A percentile compares a stretch with the other conserved stretches of the same genome.
These are phyloP conservation scores for Entomortierella lignicola DNA, from an alignment of 192 early-diverging fungal species.

Conservation along the genomic window DNA sequence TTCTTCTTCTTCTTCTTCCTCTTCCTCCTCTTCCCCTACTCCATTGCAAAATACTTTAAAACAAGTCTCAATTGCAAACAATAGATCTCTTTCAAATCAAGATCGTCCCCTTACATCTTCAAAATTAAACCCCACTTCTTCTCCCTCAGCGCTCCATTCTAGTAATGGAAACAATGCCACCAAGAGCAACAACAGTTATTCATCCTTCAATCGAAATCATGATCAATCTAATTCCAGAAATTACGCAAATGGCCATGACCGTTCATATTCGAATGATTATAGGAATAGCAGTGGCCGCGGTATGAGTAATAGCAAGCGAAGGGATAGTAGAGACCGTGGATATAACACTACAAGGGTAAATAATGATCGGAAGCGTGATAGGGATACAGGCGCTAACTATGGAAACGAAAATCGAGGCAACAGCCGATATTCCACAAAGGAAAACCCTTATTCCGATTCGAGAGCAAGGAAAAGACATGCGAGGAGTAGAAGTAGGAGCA, in stretches of 20 bases:
- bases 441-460: constrained; percentile 9
- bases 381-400: constrained; percentile 7
- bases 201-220: constrained; percentile 9
- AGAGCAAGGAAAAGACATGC: constrained; percentile 33
- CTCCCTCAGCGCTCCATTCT: constrained; percentile 1
- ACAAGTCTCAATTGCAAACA: not conserved
- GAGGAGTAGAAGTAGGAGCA: constrained; percentile 25
- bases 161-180: not conserved
- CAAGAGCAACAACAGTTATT: not conserved
- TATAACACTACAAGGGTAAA: not conserved
- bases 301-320: not conserved
- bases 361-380: constrained; percentile 32
- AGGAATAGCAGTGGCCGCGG: constrained; percentile 1
- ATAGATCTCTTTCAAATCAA: constrained; percentile 6
- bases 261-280: constrained; percentile 22
- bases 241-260: constrained; percentile 15
- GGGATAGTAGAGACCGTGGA: constrained; percentile 3
- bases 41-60: constrained; percentile 3
- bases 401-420: not conserved
- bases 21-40: constrained; percentile 11
- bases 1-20: constrained; percentile 7
- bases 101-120: constrained; percentile 6
- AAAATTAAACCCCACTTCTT: constrained; percentile 18
- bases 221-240: constrained; percentile 37
- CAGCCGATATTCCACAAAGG: constrained; percentile 4